Base-by-base conservation (phyloP, 1,139 yeast genomes). In the Candida sp. region DNA sequence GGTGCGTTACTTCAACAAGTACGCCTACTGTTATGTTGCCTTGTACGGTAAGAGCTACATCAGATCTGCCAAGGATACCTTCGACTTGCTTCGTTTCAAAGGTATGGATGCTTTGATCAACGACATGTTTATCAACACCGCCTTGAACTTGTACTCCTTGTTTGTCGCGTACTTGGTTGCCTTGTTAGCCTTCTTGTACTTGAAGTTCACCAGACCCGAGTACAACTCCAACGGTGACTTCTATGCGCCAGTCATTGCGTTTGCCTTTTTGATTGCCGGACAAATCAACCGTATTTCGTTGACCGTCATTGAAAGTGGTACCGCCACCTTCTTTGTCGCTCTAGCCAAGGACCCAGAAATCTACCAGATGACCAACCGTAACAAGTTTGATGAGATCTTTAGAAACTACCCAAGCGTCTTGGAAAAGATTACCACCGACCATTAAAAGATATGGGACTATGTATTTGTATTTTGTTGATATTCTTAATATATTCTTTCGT, bases 321-420 rank as follows among this genome's bases (percentile, higher is more conserved):
- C 88, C 1, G 84, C 96, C 3, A 88, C 97, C 0, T 87, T 93
- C 67, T 92, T 92, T 68, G 87, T 92, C 46, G 94, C 96, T 1
- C 77, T 90, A 65, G 94, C 96, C 9, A 85, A 86, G 60, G 96
- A 92, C 61, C 97, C 98, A 0, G 96, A 91, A 60, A 86, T 91
- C 5, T 87, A 88, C 77, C 85, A 84, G 62, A 81, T 82, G 73
- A 81, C 90, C 44, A 88, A 91, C 65, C 91, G 97, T 49, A 85
- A 85, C 47, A 75, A 85, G 54, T 92, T 88, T 66, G 89, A 88
- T 56, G 85, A 83, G 61, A 76, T 92, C 45, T 85, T 90, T 62
- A 71, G 82, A 56, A 81, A 85, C 51, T 91, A 90, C 65, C 97
- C 97, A 3, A 83, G 86, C 54, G 96, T 90, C 5, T 75, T 84